Base-by-base conservation (phyloP, 2,329 filamentous ascomycete species). In the Dactylellina sp. region DNA sequence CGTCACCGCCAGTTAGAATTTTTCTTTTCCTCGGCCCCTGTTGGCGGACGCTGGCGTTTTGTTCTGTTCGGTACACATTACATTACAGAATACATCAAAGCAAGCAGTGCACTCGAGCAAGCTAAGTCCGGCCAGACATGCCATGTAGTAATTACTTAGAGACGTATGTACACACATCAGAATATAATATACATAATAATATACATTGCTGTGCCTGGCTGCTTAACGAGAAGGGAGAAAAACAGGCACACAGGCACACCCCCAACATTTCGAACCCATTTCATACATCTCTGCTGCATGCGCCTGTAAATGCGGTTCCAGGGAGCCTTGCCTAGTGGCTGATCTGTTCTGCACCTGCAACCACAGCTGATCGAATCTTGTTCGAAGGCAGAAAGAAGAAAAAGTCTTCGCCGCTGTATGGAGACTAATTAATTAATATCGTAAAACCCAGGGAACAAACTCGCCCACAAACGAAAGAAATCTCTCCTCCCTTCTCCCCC, bases 291-390 rank as follows among this genome's bases (percentile, higher is more conserved):
- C 22, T 37, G 40, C 56, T 60, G 42, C 25, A 68, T 63, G 66
- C 59, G 55, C 32, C 25, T 66, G 66, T 57, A 52, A 32, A 59
- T 57, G 59, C 66, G 66, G 66, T 71, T 64, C 65, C 66, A 63
- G 66, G 66, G 59, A 71, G 66, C 50, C 66, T 57, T 71, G 66
- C 66, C 66, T 71, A 71, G 66, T 71, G 66, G 66, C 59, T 71
- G 66, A 62, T 59, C 35, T 52, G 57, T 46, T 32, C 57, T 57
- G 52, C 42, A 39, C 50, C 57, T 63, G 59, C 42, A 66, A 46
- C 25, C 47, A 16, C 9, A 46, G 39, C 42, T 49, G 50, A 49
- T 44, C 49, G 52, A 57, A 64, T 35, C 7, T n/a, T 7, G 24
- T 24, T 14, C 20, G 24, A 50, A 12, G 11, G 28, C 24, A 28